Percentiles rank a stretch among this genome's conserved stretches.
Evolutionary conservation across 345 rosid genomes (phyloP).

Genomic region (Citrus inodora): DNA sequence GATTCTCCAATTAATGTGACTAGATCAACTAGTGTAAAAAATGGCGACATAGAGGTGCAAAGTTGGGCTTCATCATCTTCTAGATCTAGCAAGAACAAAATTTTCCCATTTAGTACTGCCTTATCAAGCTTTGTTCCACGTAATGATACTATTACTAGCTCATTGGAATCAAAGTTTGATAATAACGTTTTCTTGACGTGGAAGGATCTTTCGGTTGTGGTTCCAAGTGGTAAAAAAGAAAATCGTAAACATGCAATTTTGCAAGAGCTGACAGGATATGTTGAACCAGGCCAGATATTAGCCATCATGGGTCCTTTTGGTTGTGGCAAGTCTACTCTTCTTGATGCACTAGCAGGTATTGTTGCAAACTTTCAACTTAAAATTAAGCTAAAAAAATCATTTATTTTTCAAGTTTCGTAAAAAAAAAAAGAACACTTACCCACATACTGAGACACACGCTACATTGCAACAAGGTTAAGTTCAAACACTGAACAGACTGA

Average conservation of each 20-base stretch:
- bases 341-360: constrained; percentile 47
- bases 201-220: constrained; percentile 39
- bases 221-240: neutral
- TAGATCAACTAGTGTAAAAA: too few relatives aligned
- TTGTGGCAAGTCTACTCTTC: constrained; percentile 51
- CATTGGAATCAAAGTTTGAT: neutral
- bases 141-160: neutral
- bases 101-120: constrained; percentile 9
- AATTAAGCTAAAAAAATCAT: too few relatives aligned
- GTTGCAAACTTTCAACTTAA: constrained; percentile 3
- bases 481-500: constrained; percentile 35
- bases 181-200: constrained; percentile 34
- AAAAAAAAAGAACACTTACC: too few relatives aligned
- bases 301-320: constrained; percentile 62
- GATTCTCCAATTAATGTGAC: too few relatives aligned
- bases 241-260: constrained; percentile 23
- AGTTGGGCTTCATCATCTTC: neutral
- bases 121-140: neutral
- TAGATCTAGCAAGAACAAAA: neutral
- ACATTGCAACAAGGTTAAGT: constrained; percentile 32
- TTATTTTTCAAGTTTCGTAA: neutral
- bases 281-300: constrained; percentile 35
- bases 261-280: constrained; percentile 37
- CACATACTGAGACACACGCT: too few relatives aligned
- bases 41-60: neutral